Evolutionary conservation across 108 stramenopile genomes (phyloP).

Genomic region (Ochromonas danica): DNA sequence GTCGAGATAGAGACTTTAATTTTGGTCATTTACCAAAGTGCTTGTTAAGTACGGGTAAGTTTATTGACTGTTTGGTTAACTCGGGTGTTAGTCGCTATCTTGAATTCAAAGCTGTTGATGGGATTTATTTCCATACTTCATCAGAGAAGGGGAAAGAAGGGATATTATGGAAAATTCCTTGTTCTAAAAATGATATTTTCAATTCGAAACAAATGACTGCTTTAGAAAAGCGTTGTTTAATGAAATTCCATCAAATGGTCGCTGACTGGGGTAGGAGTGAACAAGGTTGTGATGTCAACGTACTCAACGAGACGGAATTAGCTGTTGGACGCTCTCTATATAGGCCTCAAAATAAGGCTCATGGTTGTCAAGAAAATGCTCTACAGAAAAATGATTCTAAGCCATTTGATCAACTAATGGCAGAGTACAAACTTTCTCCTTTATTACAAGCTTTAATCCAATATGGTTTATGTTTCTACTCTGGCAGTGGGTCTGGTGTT

Average conservation of each 20-base stretch:
- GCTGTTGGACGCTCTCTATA: conserved; percentile 76
- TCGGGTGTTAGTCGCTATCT: conserved; percentile 80
- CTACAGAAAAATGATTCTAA: neutral
- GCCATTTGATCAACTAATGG: conserved; percentile 34
- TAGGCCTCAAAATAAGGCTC: conserved; percentile 85
- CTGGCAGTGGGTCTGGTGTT: neutral
- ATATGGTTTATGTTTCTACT: conserved; percentile 38
- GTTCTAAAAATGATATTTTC: conserved; percentile 81
- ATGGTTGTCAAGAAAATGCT: neutral
- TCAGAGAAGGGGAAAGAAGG: neutral
- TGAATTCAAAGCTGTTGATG: conserved; percentile 76
- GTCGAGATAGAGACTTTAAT: conserved; percentile 52
- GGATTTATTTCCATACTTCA: conserved; percentile 48
- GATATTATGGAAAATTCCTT: conserved; percentile 68
- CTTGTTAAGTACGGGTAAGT: conserved; percentile 64
- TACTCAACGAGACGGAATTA: conserved; percentile 75
- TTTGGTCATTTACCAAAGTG: conserved; percentile 66
- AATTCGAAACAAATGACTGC: conserved; percentile 68
- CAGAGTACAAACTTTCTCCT: neutral
- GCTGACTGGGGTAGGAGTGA: conserved; percentile 66
- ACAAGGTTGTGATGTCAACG: conserved; percentile 55
- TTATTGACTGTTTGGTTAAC: conserved; percentile 69
- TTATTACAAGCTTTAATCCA: conserved; percentile 25
- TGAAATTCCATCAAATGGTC: conserved; percentile 80
- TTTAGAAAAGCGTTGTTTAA: conserved; percentile 81